phyloP scores from a whole-genome alignment of 192 early-diverging fungal genomes.

The Pilaira anomala region DNA sequence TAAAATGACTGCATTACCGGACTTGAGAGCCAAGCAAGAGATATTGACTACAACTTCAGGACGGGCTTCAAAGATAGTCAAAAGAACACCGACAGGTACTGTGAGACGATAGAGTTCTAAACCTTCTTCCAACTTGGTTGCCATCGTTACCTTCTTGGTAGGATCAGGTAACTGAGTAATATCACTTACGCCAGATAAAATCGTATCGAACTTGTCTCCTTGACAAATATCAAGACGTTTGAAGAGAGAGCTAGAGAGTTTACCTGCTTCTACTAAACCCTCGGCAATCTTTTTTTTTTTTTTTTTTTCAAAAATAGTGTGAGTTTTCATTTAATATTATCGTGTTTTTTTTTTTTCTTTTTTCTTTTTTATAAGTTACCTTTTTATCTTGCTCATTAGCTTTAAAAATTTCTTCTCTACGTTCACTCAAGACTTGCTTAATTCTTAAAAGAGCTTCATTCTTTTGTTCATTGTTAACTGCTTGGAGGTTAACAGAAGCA shows the following conservation, averaged over 20 bases:
- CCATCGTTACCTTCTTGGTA: slow-evolving; percentile 73
- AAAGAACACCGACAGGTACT: slow-evolving; percentile 90
- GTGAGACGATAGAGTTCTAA: slow-evolving; percentile 89
- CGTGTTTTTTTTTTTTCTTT: neutral
- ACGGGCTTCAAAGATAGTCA: slow-evolving; percentile 98
- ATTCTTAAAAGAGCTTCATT: slow-evolving; percentile 71
- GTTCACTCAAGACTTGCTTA: slow-evolving; percentile 59
- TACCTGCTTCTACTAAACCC: slow-evolving; percentile 66
- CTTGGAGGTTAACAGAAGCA: slow-evolving; percentile 71
- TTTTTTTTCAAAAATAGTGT: no score
- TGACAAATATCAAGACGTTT: slow-evolving; percentile 86
- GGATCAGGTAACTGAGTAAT: slow-evolving; percentile 85
- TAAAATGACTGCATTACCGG: slow-evolving; percentile 94
- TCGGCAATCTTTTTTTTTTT: slow-evolving; percentile 52
- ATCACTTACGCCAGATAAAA: slow-evolving; percentile 88
- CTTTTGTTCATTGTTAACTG: slow-evolving; percentile 70
- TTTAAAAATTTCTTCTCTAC: slow-evolving; percentile 65
- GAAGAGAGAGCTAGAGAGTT: slow-evolving; percentile 72
- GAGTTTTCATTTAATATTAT: neutral
- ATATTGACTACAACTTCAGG: slow-evolving; percentile 99
- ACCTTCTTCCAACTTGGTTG: slow-evolving; percentile 74
- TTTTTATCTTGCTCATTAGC: slow-evolving; percentile 81
- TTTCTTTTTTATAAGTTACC: slow-evolving; percentile 36
- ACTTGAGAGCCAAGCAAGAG: slow-evolving; percentile 91
- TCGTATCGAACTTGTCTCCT: slow-evolving; percentile 80